Evolutionary conservation across 257 asterid species (phyloP).

Genomic region (Nyctanthes arbortristis): DNA sequence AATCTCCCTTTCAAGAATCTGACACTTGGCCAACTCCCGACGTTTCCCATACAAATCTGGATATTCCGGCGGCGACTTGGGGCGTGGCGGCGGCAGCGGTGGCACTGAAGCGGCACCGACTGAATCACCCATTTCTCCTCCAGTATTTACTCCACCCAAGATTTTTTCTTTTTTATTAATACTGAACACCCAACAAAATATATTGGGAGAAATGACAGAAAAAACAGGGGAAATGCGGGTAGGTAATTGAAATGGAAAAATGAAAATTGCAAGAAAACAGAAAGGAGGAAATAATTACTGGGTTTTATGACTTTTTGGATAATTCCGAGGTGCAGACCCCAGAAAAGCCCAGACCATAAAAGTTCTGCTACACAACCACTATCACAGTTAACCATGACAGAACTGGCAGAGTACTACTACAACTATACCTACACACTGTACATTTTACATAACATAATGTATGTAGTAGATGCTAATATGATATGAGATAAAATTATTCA

Average conservation of each 20-base stretch:
- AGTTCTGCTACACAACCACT: constrained; percentile 7
- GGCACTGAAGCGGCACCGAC: constrained; percentile 44
- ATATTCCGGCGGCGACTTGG: constrained; percentile 84
- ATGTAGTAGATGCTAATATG: too few species aligned
- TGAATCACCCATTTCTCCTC: constrained; percentile 43
- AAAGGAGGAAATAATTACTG: constrained; percentile 24
- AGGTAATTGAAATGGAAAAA: constrained; percentile 21
- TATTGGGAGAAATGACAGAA: background rate
- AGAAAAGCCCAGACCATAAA: background rate
- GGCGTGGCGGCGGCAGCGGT: constrained; percentile 76
- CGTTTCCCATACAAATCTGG: constrained; percentile 95
- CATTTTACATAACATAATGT: constrained; percentile 9
- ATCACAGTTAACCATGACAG: constrained; percentile 37
- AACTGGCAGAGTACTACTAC: constrained; percentile 16
- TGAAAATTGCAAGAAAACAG: constrained; percentile 8
- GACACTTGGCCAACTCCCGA: constrained; percentile 68
- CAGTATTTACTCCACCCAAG: constrained; percentile 3
- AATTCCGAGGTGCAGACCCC: constrained; percentile 42
- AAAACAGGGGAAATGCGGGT: background rate
- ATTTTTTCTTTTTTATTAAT: background rate
- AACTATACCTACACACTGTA: constrained; percentile 8
- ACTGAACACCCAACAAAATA: background rate
- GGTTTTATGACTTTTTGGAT: constrained; percentile 36
- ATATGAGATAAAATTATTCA: too few species aligned
- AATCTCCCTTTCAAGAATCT: constrained; percentile 87